A percentile compares a stretch with the other conserved stretches of the same genome.
phyloP scores from a whole-genome alignment of 2,329 filamentous ascomycete genomes.

The Xylaria digitata region DNA sequence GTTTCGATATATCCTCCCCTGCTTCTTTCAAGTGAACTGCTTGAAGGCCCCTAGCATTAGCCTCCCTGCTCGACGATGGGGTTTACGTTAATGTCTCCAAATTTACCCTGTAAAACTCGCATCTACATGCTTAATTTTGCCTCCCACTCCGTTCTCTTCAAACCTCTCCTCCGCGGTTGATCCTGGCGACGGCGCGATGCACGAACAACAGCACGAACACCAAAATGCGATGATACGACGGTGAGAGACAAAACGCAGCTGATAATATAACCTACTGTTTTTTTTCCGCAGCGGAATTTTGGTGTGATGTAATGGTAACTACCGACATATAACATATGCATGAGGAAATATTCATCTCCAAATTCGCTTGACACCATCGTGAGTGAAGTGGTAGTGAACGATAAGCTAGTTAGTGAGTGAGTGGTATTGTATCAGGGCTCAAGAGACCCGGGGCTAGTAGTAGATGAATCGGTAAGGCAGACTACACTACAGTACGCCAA shows the following conservation, averaged over 20 bases:
- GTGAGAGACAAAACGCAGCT: background rate
- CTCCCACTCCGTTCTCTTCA: background rate
- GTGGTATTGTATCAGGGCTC: background rate
- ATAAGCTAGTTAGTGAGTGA: background rate
- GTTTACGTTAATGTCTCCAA: slow-evolving; percentile 3
- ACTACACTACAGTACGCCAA: too few relatives aligned
- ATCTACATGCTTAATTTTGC: slow-evolving; percentile 21
- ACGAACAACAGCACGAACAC: slow-evolving; percentile 20
- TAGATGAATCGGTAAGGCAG: background rate
- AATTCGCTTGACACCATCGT: background rate
- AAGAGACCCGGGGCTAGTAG: background rate
- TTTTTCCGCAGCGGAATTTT: background rate
- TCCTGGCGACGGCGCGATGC: slow-evolving; percentile 7
- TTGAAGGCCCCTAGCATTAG: too few relatives aligned
- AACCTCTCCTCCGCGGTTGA: background rate
- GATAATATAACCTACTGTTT: background rate
- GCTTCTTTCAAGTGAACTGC: too few relatives aligned
- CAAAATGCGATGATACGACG: background rate
- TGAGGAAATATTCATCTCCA: slow-evolving; percentile 7
- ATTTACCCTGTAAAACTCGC: slow-evolving; percentile 15
- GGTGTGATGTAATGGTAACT: slow-evolving; percentile 14
- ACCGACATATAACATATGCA: slow-evolving; percentile 22
- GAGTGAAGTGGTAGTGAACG: background rate
- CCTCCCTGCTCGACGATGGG: too few relatives aligned
- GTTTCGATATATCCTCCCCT: too few relatives aligned